phyloP scores from a whole-genome alignment of 306 rosid genomes.

The Prosopis cineraria region DNA sequence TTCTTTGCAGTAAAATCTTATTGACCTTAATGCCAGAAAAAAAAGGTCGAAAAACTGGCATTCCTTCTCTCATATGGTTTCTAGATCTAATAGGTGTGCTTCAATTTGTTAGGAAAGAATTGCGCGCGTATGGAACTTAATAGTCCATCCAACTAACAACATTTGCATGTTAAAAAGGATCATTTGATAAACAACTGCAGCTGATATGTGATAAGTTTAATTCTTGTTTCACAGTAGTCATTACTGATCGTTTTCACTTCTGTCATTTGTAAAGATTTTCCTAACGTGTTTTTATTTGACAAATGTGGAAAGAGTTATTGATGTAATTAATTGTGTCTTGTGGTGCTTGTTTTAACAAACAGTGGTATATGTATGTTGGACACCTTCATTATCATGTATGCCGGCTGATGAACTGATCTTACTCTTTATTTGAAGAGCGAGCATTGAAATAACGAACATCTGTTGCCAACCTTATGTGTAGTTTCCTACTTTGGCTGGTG shows the following conservation, averaged over 20 bases:
- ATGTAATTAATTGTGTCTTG: neutral
- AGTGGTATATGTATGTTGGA: constrained; percentile 5
- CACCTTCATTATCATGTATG: neutral
- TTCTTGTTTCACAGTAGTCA: neutral
- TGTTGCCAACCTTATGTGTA: neutral
- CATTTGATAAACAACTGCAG: neutral
- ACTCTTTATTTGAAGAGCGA: constrained; percentile 1
- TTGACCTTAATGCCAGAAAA: neutral
- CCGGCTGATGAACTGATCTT: neutral
- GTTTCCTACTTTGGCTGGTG: constrained; percentile 2
- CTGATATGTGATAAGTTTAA: neutral
- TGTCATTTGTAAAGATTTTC: neutral
- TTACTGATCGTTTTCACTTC: neutral
- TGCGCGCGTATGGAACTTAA: neutral
- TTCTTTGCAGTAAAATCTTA: neutral
- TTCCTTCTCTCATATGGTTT: neutral
- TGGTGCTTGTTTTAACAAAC: constrained; percentile 6
- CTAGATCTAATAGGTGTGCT: neutral
- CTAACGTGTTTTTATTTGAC: neutral
- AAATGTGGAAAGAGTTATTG: neutral
- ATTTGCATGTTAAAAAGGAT: neutral
- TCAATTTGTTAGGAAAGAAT: neutral
- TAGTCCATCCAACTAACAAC: neutral
- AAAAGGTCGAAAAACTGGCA: too few species aligned
- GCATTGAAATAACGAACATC: neutral